Evolutionary conservation across 1,284 basidiomycete genomes (phyloP), one percentile per base, ranked within the genome.

Genomic region (Ceratobasidium theobromae): DNA sequence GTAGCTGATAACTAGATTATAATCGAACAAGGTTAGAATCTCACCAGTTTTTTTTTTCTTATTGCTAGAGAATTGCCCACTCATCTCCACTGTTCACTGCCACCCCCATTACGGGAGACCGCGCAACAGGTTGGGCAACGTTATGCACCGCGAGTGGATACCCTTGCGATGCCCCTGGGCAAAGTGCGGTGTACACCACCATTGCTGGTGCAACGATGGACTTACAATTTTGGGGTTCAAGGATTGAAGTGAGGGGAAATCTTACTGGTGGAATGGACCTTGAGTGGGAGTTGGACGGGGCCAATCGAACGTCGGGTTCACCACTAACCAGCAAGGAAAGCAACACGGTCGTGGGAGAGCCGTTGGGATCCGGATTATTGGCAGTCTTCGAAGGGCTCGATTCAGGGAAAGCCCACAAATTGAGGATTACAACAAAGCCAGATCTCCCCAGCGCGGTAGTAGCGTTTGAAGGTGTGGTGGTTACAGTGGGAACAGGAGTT

Each of bases 81-180:
- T 25, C 46, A 16, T 62, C 58, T 3, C 58, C 55, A 5, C 46
- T 62, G 1, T 62, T 62, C 46, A 62, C 58, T 35, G 58, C 58
- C 45, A 21, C 25, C n/a, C 58, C 58, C 5, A 18, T 62, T 25
- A 62, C 58, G 12, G 58, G 58, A 18, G 23, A 51, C 18, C 45
- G 58, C 11, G 18, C 58, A 51, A 51, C 45, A 4, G 58, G 58
- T 16, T 62, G 58, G 58, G 21, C 46, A 32, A 62, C 46, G 23
- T 32, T 35, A 51, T 62, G 58, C 35, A 51, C 45, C 9, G 58
- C 46, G 3, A 28, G n/a, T 40, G 58, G 58, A 27, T 62, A 62
- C 18, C 46, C 33, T 12, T 62, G 58, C 46, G 58, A 62, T 25
- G 58, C 6, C 11, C 9, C 18, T 12, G 46, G 48, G 28, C 27